Evolutionary conservation across 768 basidiomycete species (phyloP).

Genomic region (Hortiboletus flavorubellus): DNA sequence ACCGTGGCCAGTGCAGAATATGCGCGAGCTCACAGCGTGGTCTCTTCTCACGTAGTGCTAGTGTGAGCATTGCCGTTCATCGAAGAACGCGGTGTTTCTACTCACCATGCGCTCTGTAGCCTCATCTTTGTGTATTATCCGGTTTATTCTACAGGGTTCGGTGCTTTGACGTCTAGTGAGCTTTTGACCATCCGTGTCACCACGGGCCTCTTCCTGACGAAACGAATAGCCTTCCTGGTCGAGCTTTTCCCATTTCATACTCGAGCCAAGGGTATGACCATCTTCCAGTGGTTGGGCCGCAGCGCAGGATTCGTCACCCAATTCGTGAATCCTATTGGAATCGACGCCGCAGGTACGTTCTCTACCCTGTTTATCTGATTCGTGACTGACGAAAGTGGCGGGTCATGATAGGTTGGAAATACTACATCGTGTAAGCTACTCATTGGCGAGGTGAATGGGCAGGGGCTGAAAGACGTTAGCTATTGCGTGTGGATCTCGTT

Average conservation of each 20-base stretch:
- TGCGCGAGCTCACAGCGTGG: slow-evolving; percentile 5
- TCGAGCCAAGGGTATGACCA: slow-evolving; percentile 56
- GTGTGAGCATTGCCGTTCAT: slow-evolving; percentile 10
- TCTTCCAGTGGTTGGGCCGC: slow-evolving; percentile 62
- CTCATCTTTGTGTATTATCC: slow-evolving; percentile 20
- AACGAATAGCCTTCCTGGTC: slow-evolving; percentile 34
- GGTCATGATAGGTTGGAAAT: slow-evolving; percentile 7
- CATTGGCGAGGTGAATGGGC: too few species aligned
- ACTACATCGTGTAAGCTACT: slow-evolving; percentile 4
- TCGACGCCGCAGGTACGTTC: too few species aligned
- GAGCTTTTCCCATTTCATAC: slow-evolving; percentile 64
- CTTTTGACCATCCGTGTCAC: too few species aligned
- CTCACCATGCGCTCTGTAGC: background rate
- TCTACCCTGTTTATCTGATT: background rate
- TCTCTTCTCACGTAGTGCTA: slow-evolving; percentile 7
- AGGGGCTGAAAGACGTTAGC: background rate
- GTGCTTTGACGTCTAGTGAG: slow-evolving; percentile 10
- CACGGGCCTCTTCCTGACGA: background rate
- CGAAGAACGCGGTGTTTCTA: too few species aligned
- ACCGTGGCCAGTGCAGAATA: slow-evolving; percentile 20
- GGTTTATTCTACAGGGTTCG: slow-evolving; percentile 14
- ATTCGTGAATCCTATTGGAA: slow-evolving; percentile 20
- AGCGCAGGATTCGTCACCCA: slow-evolving; percentile 18
- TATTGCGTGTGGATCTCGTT: background rate
- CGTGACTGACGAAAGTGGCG: background rate